Evolutionary conservation across 768 basidiomycete genomes (phyloP).

Genomic region (Pleurotus platypus): DNA sequence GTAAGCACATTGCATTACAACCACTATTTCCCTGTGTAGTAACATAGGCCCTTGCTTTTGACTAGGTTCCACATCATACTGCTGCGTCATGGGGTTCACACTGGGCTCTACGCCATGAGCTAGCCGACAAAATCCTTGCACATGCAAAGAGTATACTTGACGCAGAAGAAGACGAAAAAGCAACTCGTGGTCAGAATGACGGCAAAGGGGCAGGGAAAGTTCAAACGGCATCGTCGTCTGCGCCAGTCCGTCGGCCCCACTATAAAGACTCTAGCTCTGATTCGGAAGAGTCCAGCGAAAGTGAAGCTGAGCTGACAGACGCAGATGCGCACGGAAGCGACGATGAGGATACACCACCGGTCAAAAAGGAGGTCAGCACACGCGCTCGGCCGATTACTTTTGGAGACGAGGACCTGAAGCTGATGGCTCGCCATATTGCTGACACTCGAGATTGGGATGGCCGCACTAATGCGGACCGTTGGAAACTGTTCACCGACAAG

Average conservation of each 20-base stretch:
- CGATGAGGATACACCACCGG: constrained; percentile 24
- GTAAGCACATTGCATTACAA: constrained; percentile 25
- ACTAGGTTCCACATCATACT: constrained; percentile 65
- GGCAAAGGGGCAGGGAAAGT: constrained; percentile 1
- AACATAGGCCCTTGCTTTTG: constrained; percentile 6
- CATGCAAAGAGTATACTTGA: constrained; percentile 23
- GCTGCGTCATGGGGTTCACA: constrained; percentile 63
- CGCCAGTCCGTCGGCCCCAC: neutral
- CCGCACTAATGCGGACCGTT: constrained; percentile 41
- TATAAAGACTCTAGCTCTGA: constrained; percentile 15
- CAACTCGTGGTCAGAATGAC: constrained; percentile 8
- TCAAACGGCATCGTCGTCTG: constrained; percentile 14
- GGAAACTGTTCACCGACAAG: constrained; percentile 49
- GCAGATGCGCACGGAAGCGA: constrained; percentile 22
- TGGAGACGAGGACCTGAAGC: constrained; percentile 56
- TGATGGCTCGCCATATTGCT: constrained; percentile 57
- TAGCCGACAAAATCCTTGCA: constrained; percentile 63
- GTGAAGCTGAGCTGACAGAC: constrained; percentile 22
- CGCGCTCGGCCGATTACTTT: constrained; percentile 33
- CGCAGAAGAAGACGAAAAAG: constrained; percentile 25
- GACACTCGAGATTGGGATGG: constrained; percentile 42
- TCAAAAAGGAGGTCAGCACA: neutral
- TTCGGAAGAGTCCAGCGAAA: constrained; percentile 16
- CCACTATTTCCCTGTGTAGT: neutral
- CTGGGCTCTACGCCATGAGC: constrained; percentile 62